A percentile compares a stretch with the other conserved stretches of the same genome.
These are phyloP conservation scores for Collybia sp. DNA, from an alignment of 768 basidiomycete species.

Conservation along the genomic window DNA sequence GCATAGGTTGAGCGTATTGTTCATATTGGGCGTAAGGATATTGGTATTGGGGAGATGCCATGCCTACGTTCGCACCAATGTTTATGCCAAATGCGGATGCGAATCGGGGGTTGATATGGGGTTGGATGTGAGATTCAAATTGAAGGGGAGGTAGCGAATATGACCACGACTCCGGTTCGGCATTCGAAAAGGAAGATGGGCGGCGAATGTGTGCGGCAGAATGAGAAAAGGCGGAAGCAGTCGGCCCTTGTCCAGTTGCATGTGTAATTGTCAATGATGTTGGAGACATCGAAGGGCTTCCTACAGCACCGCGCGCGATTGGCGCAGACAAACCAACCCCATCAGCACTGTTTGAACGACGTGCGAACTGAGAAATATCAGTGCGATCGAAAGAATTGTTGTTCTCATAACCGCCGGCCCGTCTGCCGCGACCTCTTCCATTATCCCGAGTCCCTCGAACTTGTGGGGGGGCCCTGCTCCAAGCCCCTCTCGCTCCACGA, in stretches of 20 bases:
- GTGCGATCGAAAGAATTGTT: conserved; percentile 25
- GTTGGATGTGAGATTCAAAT: conserved; percentile 41
- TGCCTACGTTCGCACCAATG: conserved; percentile 16
- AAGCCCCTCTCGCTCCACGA: conserved; percentile 1
- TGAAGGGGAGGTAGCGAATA: conserved; percentile 10
- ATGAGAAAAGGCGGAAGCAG: conserved; percentile 13
- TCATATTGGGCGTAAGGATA: conserved; percentile 4
- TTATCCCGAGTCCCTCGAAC: conserved; percentile 34
- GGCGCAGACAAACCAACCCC: conserved; percentile 11
- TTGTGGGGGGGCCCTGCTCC: conserved; percentile 22
- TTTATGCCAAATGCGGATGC: conserved; percentile 59
- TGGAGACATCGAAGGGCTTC: conserved; percentile 30
- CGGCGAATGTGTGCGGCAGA: conserved; percentile 9
- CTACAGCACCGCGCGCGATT: conserved; percentile 21
- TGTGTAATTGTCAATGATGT: conserved; percentile 43
- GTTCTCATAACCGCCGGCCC: conserved; percentile 23
- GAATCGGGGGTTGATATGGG: conserved; percentile 83
- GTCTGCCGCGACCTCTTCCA: conserved; percentile 29
- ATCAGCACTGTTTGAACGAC: conserved; percentile 10
- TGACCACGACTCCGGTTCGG: conserved; percentile 12
- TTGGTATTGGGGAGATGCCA: conserved; percentile 15
- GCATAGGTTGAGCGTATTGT: conserved; percentile 7
- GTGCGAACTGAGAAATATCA: conserved; percentile 14
- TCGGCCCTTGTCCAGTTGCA: conserved; percentile 36
- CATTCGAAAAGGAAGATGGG: conserved; percentile 9